Percentiles rank a stretch among this genome's conserved stretches.
These are phyloP conservation scores for Calocybe indica DNA, from an alignment of 768 basidiomycete genomes.

Conservation along the genomic window DNA sequence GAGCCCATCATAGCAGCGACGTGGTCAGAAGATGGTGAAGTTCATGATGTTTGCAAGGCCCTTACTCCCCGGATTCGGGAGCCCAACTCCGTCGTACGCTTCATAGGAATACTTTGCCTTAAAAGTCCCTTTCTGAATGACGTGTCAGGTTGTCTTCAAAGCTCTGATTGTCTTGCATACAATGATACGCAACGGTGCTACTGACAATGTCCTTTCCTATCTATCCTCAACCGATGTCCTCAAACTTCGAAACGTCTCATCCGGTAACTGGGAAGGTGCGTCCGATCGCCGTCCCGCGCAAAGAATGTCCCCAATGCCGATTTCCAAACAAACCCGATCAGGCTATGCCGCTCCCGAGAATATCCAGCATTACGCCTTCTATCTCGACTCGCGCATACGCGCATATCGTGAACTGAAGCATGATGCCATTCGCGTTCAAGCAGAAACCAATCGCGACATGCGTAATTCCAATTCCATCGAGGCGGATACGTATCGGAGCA, in stretches of 20 bases:
- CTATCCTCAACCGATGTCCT: conserved; percentile 81
- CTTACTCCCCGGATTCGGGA: conserved; percentile 82
- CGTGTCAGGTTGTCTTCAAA: conserved; percentile 90
- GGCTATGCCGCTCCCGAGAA: conserved; percentile 87
- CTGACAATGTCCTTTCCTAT: conserved; percentile 85
- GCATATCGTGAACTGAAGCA: conserved; percentile 90
- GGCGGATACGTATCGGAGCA: conserved; percentile 39
- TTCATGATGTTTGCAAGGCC: conserved; percentile 90
- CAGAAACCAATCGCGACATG: conserved; percentile 86
- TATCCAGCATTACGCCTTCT: conserved; percentile 79
- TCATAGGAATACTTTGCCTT: not conserved
- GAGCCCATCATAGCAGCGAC: conserved; percentile 95
- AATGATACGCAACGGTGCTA: conserved; percentile 95
- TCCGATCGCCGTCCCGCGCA: not conserved
- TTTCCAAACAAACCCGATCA: conserved; percentile 18
- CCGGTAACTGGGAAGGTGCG: conserved; percentile 85
- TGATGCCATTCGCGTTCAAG: conserved; percentile 89
- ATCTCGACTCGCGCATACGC: conserved; percentile 83
- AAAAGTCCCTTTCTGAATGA: conserved; percentile 1
- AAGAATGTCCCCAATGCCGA: not conserved
- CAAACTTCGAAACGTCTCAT: conserved; percentile 73
- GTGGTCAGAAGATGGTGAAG: conserved; percentile 91
- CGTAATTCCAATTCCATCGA: conserved; percentile 60
- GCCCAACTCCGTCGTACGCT: conserved; percentile 81
- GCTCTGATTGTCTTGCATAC: conserved; percentile 92